Conservation (phyloP, 345 rosid genomes). For the Firmiana major region DNA sequence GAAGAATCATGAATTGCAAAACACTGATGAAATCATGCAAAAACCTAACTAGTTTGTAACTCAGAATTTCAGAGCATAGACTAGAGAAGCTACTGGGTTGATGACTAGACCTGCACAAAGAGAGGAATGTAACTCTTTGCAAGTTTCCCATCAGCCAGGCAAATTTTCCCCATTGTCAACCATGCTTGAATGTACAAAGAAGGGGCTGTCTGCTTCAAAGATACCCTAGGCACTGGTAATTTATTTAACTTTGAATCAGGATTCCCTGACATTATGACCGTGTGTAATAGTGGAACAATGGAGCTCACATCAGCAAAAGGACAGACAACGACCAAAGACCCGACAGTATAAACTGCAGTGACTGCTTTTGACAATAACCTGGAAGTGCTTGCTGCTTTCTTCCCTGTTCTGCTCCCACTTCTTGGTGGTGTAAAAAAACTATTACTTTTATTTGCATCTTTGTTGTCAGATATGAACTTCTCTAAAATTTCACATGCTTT, state of each 20-base stretch:
- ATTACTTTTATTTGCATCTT: conserved; percentile 33
- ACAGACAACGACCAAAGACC: conserved; percentile 66
- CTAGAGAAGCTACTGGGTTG: conserved; percentile 8
- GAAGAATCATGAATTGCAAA: conserved; percentile 2
- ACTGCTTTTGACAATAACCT: conserved; percentile 50
- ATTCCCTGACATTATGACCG: conserved; percentile 73
- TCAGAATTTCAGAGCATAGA: neutral
- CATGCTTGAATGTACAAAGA: conserved; percentile 79
- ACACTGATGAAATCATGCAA: neutral
- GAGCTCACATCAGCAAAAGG: conserved; percentile 66
- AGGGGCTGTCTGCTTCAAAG: conserved; percentile 61
- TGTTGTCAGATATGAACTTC: conserved; percentile 44
- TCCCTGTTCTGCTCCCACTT: conserved; percentile 47
- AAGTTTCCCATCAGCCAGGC: conserved; percentile 82
- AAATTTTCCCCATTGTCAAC: conserved; percentile 91
- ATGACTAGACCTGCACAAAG: conserved; percentile 71
- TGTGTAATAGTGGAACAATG: conserved; percentile 61
- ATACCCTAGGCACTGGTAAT: conserved; percentile 46
- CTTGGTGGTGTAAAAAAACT: conserved; percentile 65
- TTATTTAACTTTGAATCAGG: conserved; percentile 58
- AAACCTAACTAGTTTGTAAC: neutral
- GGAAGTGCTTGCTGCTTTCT: conserved; percentile 32
- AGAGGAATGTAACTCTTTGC: conserved; percentile 84
- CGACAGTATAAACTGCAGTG: conserved; percentile 71
- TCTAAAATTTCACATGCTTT: conserved; percentile 60